These are phyloP conservation scores for Cichorium intybus DNA, from an alignment of 140 eudicot species.

Conservation along the genomic window DNA sequence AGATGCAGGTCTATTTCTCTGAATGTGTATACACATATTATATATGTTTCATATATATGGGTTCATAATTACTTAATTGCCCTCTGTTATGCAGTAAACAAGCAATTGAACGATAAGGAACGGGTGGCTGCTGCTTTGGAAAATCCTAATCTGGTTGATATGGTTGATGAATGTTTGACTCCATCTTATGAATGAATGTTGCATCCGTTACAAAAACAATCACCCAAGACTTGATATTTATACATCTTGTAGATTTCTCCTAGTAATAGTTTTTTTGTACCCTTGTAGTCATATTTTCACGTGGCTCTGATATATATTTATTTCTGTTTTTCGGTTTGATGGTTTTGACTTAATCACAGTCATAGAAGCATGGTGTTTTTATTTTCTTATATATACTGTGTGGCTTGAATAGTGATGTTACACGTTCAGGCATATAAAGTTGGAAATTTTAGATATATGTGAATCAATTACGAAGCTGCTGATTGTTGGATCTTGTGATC, in stretches of 20 bases:
- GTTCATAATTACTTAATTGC: too few species aligned
- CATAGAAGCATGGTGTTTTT: too few species aligned
- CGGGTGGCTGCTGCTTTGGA: conserved; percentile 94
- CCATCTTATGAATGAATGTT: conserved; percentile 63
- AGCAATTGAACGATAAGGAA: conserved; percentile 91
- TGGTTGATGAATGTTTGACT: conserved; percentile 82
- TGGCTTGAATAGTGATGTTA: too few species aligned
- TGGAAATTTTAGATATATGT: too few species aligned
- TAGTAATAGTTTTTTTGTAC: conserved; percentile 3
- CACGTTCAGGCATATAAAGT: too few species aligned
- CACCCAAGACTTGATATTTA: neutral
- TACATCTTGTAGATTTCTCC: conserved; percentile 5
- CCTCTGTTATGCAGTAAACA: conserved; percentile 63
- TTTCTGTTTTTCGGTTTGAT: neutral
- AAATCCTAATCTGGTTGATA: conserved; percentile 73
- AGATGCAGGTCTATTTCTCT: conserved; percentile 69
- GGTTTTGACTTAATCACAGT: too few species aligned
- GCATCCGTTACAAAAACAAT: neutral
- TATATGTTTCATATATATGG: neutral
- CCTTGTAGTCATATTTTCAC: neutral
- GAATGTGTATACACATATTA: neutral
- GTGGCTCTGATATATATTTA: neutral
- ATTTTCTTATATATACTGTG: too few species aligned
- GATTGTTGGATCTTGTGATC: too few species aligned
- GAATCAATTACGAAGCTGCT: too few species aligned